phyloP scores from a whole-genome alignment of 495 filamentous ascomycete genomes.

The Aspergillus haitiensis region DNA sequence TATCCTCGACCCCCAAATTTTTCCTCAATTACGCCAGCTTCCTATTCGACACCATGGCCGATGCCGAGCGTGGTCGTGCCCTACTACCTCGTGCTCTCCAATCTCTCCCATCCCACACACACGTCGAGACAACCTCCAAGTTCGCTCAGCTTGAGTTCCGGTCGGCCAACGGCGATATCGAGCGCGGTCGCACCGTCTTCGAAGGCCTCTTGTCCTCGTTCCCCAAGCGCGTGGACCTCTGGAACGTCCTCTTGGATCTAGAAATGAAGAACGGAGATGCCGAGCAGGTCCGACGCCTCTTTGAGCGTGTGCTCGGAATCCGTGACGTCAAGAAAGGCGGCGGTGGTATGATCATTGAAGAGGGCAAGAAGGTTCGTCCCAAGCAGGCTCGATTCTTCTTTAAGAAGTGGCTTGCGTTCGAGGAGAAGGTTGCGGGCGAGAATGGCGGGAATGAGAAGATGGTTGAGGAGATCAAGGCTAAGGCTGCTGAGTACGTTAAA shows the following conservation, averaged over 20 bases:
- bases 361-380: slow-evolving; percentile 57
- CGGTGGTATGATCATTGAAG: slow-evolving; percentile 28
- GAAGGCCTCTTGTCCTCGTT: slow-evolving; percentile 81
- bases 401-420: slow-evolving; percentile 78
- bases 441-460: slow-evolving; percentile 65
- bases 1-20: slow-evolving; percentile 70
- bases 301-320: slow-evolving; percentile 68
- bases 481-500: slow-evolving; percentile 68
- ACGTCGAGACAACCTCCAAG: slow-evolving; percentile 76
- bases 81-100: slow-evolving; percentile 86
- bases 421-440: slow-evolving; percentile 56
- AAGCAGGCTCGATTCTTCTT: slow-evolving; percentile 79
- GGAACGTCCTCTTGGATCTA: slow-evolving; percentile 87
- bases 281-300: slow-evolving; percentile 70
- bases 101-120: slow-evolving; percentile 68
- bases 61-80: slow-evolving; percentile 71
- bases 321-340: slow-evolving; percentile 57
- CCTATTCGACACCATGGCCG: slow-evolving; percentile 67
- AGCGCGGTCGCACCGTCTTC: slow-evolving; percentile 92
- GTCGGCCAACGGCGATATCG: slow-evolving; percentile 76
- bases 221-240: slow-evolving; percentile 85
- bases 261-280: slow-evolving; percentile 68
- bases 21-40: slow-evolving; percentile 96
- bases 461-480: slow-evolving; percentile 69
- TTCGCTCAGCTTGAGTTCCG: slow-evolving; percentile 92